Evolutionary conservation across 208 protist species (phyloP), one percentile per base, ranked within the genome.

Genomic region (Leishmania gerbilli): DNA sequence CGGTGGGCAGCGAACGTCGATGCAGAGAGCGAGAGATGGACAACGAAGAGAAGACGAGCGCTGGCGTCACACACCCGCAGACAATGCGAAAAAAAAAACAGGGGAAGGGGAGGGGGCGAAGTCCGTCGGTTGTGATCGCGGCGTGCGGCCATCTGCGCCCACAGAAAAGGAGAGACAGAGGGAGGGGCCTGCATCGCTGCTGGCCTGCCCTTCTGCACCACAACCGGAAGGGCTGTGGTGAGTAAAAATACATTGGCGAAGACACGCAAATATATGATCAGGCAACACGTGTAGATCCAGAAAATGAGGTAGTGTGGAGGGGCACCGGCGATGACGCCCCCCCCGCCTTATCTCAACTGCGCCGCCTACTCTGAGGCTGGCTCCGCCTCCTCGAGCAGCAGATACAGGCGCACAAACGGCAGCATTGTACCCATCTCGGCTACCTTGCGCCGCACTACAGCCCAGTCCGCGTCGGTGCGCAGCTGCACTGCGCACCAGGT

Each of bases 331-430:
- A 49, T 71, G n/a, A n/a, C n/a, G n/a, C 60, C 11, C 60, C 42
- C 6, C 40, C 5, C 4, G 42, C 42, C 65, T 53, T 27, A 13
- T 58, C 71, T 49, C 72, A 49, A 27, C 31, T 5, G 55, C 24
- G 37, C 49, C 34, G 47, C 51, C 51, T 45, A 45, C 56, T 71
- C 76, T 13, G 40, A 17, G 58, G 40, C 40, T 6, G 19, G 37
- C 76, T 84, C 79, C 21, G 60, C 81, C 49, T 82, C 84, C 27
- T 84, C 65, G 53, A 87, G 80, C 1, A 91, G 84, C 77, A 94
- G 79, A 47, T 87, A 89, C 42, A 94, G 64, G 7, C 88, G 83
- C 60, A 94, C 77, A 76, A 91, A 94, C 0, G 91, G 84, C 65
- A 87, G 65, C 69, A 82, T 62, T 24, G 80, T 37, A 40, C 71